Conservation (phyloP, 2,329 filamentous ascomycete genomes). For the Xylaria sp. region DNA sequence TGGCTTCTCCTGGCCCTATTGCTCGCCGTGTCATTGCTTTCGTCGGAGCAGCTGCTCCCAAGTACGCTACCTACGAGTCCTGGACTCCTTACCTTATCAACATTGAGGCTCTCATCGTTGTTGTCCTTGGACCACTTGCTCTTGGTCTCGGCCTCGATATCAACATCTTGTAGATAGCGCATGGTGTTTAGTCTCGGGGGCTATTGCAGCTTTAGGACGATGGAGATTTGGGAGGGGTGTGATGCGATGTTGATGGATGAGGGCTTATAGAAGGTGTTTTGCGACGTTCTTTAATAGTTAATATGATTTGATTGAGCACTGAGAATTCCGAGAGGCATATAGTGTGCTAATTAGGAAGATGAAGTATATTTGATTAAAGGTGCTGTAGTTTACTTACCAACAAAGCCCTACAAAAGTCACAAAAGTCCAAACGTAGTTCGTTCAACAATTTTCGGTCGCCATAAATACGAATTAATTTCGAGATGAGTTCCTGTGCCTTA, state of each 20-base stretch:
- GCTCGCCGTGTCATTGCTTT: constrained; percentile 44
- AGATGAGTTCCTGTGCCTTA: too few species aligned
- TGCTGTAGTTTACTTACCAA: too few species aligned
- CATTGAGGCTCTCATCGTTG: constrained; percentile 25
- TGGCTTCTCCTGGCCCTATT: constrained; percentile 41
- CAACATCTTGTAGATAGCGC: constrained; percentile 26
- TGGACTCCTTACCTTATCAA: constrained; percentile 20
- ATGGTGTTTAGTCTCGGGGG: neutral
- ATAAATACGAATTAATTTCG: neutral
- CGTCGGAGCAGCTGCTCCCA: constrained; percentile 38
- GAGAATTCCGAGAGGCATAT: too few species aligned
- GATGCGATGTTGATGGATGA: neutral
- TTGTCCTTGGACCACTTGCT: constrained; percentile 14
- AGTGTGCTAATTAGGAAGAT: too few species aligned
- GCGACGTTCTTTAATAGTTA: constrained; percentile 25
- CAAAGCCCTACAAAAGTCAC: too few species aligned
- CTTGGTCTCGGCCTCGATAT: constrained; percentile 2
- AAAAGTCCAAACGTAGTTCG: too few species aligned
- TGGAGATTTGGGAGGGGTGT: neutral
- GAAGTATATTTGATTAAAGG: too few species aligned
- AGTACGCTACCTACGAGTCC: constrained; percentile 16
- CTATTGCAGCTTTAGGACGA: neutral
- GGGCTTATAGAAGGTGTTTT: constrained; percentile 1
- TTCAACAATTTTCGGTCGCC: neutral
- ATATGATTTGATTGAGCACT: constrained; percentile 17